These are phyloP conservation scores for Tolypocladium endophyticum DNA, from an alignment of 2,329 filamentous ascomycete species.

Conservation along the genomic window DNA sequence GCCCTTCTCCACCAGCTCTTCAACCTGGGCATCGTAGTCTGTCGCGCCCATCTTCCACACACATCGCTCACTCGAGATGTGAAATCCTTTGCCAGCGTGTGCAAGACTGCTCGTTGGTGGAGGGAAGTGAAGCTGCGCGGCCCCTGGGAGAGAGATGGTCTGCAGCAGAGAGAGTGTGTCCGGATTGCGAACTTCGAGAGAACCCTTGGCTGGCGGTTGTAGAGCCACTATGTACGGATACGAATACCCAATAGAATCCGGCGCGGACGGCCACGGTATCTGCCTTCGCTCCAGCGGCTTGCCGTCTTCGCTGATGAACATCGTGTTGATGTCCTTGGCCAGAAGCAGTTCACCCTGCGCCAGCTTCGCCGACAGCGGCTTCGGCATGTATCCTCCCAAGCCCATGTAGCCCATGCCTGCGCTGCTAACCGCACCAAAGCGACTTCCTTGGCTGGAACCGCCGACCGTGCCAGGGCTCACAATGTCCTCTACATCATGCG, in stretches of 20 bases:
- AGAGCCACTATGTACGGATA: conserved; percentile 91
- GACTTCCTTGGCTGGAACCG: conserved; percentile 50
- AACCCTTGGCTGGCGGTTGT: conserved; percentile 72
- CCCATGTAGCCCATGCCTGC: conserved; percentile 96
- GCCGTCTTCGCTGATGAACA: conserved; percentile 80
- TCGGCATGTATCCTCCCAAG: conserved; percentile 82
- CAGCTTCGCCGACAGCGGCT: conserved; percentile 75
- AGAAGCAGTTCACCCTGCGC: conserved; percentile 76
- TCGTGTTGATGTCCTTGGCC: conserved; percentile 94
- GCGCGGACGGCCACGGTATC: conserved; percentile 83
- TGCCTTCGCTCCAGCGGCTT: conserved; percentile 75
- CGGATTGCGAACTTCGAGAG: conserved; percentile 83
- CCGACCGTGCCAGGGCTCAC: conserved; percentile 64
- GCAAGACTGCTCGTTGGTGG: conserved; percentile 90
- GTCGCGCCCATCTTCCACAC: conserved; percentile 96
- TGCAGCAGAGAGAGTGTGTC: conserved; percentile 86
- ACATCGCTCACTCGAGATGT: conserved; percentile 80
- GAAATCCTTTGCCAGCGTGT: conserved; percentile 90
- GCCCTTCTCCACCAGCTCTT: conserved; percentile 63
- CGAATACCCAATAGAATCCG: conserved; percentile 87
- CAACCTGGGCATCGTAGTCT: conserved; percentile 82
- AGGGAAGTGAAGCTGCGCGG: conserved; percentile 78
- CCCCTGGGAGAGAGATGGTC: conserved; percentile 69
- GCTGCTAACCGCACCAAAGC: conserved; percentile 74
- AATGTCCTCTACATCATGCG: conserved; percentile 65